Evolutionary conservation across 169 alveolate genomes (phyloP), one percentile per base, ranked within the genome.

Genomic region (Plasmodium billcollinsi): DNA sequence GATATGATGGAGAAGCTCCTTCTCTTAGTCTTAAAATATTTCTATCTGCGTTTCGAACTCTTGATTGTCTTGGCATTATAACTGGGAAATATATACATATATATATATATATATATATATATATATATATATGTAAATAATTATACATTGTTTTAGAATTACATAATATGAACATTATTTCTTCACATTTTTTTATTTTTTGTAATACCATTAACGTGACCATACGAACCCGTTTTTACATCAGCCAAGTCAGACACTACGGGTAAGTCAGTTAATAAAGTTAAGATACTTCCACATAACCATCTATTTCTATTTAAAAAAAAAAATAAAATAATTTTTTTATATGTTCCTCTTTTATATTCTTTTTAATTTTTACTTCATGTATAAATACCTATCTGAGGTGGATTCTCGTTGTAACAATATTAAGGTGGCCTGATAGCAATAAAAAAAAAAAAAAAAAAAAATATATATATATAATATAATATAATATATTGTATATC

Each of bases 201-300:
- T 61, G 14, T 66, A 69, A 45, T 49, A 94, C 96, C 95, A 66
- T 94, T 94, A 18, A 94, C 89, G 49, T 94, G 94, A 0, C 96
- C 96, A 66, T 90, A 94, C 7, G 95, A 94, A 14, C 96, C 96
- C 56, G 94, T 94, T 14, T 80, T 63, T 26, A 89, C 70, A 74
- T 94, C 95, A 24, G 96, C 93, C 21, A 94, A 49, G 92, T 94
- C 90, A 33, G 95, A 78, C 33, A 88, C 94, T 21, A 94, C 94
- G 8, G 96, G 96, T 21, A 94, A 85, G 39, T 85, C 93, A 9
- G 96, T 94, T 49, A 94, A 50, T 43, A 92, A 62, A 26, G 96
- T 92, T 88, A 94, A 88, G 14, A 94, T 80, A 21, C 95, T 92
- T 24, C 95, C 95, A 26, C 94, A 94, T 58, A 94, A 63, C 89